Conservation (phyloP, 176 grass and related monocot species). For the Bothriochloa decipiens region DNA sequence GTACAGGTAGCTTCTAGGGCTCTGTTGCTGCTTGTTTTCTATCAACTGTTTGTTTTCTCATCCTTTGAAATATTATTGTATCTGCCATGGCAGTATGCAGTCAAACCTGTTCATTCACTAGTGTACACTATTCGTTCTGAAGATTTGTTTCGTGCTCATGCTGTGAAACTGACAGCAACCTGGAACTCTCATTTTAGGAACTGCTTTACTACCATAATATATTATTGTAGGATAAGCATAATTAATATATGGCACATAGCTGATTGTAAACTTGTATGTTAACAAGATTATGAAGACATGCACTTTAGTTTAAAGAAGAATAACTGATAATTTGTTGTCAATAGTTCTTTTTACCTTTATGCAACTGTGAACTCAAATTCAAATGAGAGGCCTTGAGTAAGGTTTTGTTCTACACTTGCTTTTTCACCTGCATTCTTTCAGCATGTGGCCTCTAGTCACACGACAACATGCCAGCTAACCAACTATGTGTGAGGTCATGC, state of each 20-base stretch:
- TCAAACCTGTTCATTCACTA: neutral
- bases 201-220: neutral
- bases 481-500: neutral
- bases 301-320: too few species aligned
- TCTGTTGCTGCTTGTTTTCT: neutral
- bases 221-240: neutral
- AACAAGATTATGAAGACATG: neutral
- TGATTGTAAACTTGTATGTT: neutral
- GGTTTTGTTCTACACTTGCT: neutral
- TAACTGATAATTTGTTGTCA: neutral
- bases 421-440: neutral
- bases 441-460: neutral
- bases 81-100: neutral
- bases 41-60: neutral
- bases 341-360: neutral
- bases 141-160: neutral
- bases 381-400: neutral
- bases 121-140: neutral
- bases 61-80: neutral
- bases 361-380: constrained; percentile 12
- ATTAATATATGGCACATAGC: neutral
- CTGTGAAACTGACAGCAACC: constrained; percentile 4
- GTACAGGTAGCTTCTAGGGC: constrained; percentile 67
- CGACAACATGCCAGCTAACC: neutral
- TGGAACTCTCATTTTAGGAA: neutral